phyloP scores from a whole-genome alignment of 2,329 filamentous ascomycete species.

The Triangularia setosa region DNA sequence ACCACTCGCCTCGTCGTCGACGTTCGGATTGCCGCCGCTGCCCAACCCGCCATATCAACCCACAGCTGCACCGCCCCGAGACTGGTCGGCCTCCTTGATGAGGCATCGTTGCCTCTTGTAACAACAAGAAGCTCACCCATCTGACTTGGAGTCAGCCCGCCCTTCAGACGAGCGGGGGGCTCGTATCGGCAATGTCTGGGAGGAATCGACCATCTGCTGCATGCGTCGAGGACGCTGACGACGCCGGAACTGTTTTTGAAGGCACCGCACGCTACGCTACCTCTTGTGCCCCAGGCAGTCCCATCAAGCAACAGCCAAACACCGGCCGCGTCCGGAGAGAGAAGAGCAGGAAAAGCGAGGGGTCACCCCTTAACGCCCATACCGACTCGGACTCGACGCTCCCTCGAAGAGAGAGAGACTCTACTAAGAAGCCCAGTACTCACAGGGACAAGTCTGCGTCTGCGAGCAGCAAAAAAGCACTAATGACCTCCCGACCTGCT shows the following conservation, averaged over 20 bases:
- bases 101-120: slow-evolving; percentile 25
- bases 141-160: slow-evolving; percentile 10
- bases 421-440: slow-evolving; percentile 32
- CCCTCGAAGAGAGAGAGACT: slow-evolving; percentile 29
- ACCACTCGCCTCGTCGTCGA: slow-evolving; percentile 2
- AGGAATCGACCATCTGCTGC: slow-evolving; percentile 34
- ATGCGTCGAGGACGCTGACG: slow-evolving; percentile 51
- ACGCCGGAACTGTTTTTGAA: slow-evolving; percentile 41
- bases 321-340: slow-evolving; percentile 47
- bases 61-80: slow-evolving; percentile 9
- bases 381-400: slow-evolving; percentile 44
- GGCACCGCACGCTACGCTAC: slow-evolving; percentile 44
- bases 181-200: slow-evolving; percentile 41
- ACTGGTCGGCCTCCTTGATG: slow-evolving; percentile 20
- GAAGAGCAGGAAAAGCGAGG: slow-evolving; percentile 36
- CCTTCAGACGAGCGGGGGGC: slow-evolving; percentile 16
- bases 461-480: slow-evolving; percentile 29
- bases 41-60: slow-evolving; percentile 5
- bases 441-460: slow-evolving; percentile 29
- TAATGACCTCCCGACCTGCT: slow-evolving; percentile 24
- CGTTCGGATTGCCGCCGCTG: slow-evolving; percentile 8
- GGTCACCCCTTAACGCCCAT: slow-evolving; percentile 31
- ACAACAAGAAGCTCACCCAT: slow-evolving; percentile 9
- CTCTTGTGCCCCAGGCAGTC: slow-evolving; percentile 39
- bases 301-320: slow-evolving; percentile 49